Conservation (phyloP, 2,329 filamentous ascomycete species). For the Ilyonectria destructans region DNA sequence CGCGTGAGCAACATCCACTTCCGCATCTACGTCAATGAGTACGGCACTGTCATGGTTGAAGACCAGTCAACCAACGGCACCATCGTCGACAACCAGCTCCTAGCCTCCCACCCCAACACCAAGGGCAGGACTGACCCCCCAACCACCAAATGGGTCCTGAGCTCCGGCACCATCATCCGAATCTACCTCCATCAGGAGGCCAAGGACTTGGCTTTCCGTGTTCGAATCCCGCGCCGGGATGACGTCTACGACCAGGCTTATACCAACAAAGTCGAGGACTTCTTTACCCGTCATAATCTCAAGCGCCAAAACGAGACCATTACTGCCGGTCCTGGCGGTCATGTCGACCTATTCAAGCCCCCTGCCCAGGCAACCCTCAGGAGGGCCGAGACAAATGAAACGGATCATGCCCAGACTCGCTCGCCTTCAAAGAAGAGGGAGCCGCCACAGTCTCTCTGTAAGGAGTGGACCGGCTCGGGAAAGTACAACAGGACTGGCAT, state of each 20-base stretch:
- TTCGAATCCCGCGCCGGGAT: constrained; percentile 85
- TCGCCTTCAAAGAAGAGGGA: constrained; percentile 49
- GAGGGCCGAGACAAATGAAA: constrained; percentile 43
- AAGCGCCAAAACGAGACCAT: constrained; percentile 62
- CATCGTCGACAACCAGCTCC: constrained; percentile 81
- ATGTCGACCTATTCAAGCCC: constrained; percentile 56
- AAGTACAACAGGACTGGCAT: constrained; percentile 87
- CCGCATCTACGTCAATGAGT: constrained; percentile 90
- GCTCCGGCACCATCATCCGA: constrained; percentile 81
- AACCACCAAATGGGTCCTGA: constrained; percentile 72
- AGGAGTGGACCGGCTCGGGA: constrained; percentile 86
- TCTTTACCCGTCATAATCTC: constrained; percentile 66
- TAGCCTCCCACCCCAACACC: constrained; percentile 64
- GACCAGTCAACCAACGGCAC: constrained; percentile 98
- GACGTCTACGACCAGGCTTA: constrained; percentile 78
- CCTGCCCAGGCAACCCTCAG: constrained; percentile 42
- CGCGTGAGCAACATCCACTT: constrained; percentile 97
- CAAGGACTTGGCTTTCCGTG: constrained; percentile 83
- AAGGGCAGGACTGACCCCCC: constrained; percentile 56
- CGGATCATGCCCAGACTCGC: constrained; percentile 28
- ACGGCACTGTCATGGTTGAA: constrained; percentile 90
- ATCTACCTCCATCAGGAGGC: constrained; percentile 71
- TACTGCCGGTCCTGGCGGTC: constrained; percentile 64
- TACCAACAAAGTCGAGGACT: constrained; percentile 77
- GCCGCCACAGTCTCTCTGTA: constrained; percentile 51